Conservation (phyloP, 768 basidiomycete species). For the Crucibulum laeve region DNA sequence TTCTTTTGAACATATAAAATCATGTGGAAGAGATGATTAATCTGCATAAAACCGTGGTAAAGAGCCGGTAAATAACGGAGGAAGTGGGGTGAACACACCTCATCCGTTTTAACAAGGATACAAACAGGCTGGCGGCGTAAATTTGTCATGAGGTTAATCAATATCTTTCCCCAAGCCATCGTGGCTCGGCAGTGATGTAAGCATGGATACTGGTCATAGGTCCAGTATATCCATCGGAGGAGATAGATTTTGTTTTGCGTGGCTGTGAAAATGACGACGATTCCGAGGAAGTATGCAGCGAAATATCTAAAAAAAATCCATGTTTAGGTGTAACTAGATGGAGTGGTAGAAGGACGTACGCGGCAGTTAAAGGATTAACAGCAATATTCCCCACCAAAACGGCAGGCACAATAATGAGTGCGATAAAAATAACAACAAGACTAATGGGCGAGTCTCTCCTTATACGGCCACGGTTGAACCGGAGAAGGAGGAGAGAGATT, state of each 20-base stretch:
- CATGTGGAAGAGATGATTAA: slow-evolving; percentile 61
- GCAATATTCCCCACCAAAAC: slow-evolving; percentile 60
- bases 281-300: slow-evolving; percentile 51
- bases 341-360: slow-evolving; percentile 29
- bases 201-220: slow-evolving; percentile 53
- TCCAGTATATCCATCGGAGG: slow-evolving; percentile 54
- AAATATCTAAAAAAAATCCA: slow-evolving; percentile 43
- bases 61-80: neutral
- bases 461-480: slow-evolving; percentile 62
- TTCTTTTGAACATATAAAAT: slow-evolving; percentile 62
- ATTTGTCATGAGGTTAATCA: slow-evolving; percentile 40
- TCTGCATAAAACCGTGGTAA: slow-evolving; percentile 30
- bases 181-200: slow-evolving; percentile 37
- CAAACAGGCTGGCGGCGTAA: slow-evolving; percentile 54
- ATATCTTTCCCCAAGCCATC: slow-evolving; percentile 32
- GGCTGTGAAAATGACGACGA: slow-evolving; percentile 41
- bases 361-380: slow-evolving; percentile 49
- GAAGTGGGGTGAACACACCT: slow-evolving; percentile 34
- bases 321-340: neutral
- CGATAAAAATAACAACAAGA: slow-evolving; percentile 33
- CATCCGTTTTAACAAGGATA: slow-evolving; percentile 59
- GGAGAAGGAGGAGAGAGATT: slow-evolving; percentile 51
- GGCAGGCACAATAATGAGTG: slow-evolving; percentile 34
- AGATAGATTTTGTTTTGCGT: slow-evolving; percentile 53
- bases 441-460: slow-evolving; percentile 36